Percentiles rank a stretch among this genome's conserved stretches.
phyloP scores from a whole-genome alignment of 805 yeast genomes.

The Barnettozyma sp. region DNA sequence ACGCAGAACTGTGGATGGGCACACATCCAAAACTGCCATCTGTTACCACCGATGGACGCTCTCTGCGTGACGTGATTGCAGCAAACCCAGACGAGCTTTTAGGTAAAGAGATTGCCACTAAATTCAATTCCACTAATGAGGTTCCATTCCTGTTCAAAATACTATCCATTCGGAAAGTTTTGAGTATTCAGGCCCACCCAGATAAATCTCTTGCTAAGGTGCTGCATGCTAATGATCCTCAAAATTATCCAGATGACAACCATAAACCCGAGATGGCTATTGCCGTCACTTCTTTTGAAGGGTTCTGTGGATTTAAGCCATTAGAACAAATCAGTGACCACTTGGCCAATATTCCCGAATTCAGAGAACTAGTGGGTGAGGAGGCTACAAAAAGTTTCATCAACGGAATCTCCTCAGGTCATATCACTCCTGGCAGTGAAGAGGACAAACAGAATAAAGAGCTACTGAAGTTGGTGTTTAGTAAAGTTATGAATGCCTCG shows the following conservation, averaged over 20 bases:
- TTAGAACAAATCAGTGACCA: constrained; percentile 65
- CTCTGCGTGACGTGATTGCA: constrained; percentile 62
- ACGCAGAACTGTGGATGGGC: constrained; percentile 99
- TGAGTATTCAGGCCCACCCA: constrained; percentile 97
- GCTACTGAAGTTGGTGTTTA: constrained; percentile 68
- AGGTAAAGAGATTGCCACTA: constrained; percentile 49
- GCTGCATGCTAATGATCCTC: constrained; percentile 77
- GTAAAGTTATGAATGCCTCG: constrained; percentile 77
- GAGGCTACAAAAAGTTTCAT: constrained; percentile 50
- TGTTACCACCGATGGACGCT: constrained; percentile 42
- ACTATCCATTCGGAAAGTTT: constrained; percentile 83
- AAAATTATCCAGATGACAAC: constrained; percentile 94
- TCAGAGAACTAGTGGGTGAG: constrained; percentile 60
- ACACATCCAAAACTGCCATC: constrained; percentile 94
- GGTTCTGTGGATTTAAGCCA: constrained; percentile 97
- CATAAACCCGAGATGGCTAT: constrained; percentile 99
- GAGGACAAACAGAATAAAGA: constrained; percentile 54
- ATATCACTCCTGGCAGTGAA: constrained; percentile 31
- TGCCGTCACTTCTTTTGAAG: constrained; percentile 93
- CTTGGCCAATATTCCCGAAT: constrained; percentile 70
- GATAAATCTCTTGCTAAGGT: constrained; percentile 77
- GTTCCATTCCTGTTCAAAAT: constrained; percentile 94
- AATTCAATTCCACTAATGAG: constrained; percentile 64
- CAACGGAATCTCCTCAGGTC: constrained; percentile 30
- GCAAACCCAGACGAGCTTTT: constrained; percentile 51